Percentiles rank a stretch among this genome's conserved stretches.
Conservation (phyloP, 1,139 yeast genomes). For the Pichia sp. region DNA sequence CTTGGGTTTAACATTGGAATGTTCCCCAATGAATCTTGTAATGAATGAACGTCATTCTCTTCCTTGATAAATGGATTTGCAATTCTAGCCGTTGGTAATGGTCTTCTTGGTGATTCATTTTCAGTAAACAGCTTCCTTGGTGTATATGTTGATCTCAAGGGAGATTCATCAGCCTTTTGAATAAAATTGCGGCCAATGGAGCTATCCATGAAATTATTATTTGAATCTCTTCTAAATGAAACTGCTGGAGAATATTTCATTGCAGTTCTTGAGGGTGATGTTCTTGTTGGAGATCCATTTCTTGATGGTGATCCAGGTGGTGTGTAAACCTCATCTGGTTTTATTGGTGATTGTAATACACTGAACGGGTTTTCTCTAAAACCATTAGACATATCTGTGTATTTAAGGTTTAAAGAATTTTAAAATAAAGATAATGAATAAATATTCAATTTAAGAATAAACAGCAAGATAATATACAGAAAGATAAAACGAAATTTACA, state of each 20-base stretch:
- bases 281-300: constrained; percentile 31
- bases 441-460: too few relatives aligned
- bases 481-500: too few relatives aligned
- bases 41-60: constrained; percentile 19
- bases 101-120: constrained; percentile 62
- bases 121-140: constrained; percentile 53
- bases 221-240: constrained; percentile 23
- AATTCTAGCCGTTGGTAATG: constrained; percentile 39
- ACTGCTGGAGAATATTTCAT: constrained; percentile 33
- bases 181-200: constrained; percentile 29
- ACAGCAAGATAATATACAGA: too few relatives aligned
- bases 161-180: constrained; percentile 25
- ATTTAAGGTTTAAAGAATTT: too few relatives aligned
- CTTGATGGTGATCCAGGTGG: constrained; percentile 33
- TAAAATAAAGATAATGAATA: too few relatives aligned
- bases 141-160: constrained; percentile 27
- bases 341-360: constrained; percentile 26
- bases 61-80: constrained; percentile 37
- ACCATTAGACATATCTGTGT: constrained; percentile 22
- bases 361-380: constrained; percentile 24
- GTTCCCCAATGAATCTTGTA: constrained; percentile 23
- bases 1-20: constrained; percentile 23
- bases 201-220: constrained; percentile 25
- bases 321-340: constrained; percentile 30
- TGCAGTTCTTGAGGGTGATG: constrained; percentile 42